Conservation (phyloP, 2,329 filamentous ascomycete genomes). For the Botrytis pseudocinerea region DNA sequence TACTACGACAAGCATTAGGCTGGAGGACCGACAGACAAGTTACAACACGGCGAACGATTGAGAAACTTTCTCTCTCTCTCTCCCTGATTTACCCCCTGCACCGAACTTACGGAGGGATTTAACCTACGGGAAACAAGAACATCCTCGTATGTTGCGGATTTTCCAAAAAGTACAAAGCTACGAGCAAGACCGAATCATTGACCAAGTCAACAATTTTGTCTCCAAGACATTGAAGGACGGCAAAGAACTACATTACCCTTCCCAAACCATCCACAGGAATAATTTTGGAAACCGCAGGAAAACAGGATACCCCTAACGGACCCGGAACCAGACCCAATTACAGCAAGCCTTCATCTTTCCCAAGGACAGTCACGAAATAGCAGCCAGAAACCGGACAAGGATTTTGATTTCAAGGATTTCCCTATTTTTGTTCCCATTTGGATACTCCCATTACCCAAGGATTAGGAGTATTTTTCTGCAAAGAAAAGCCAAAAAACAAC, state of each 20-base stretch:
- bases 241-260: not conserved
- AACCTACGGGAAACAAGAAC: constrained; percentile 9
- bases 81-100: constrained; percentile 5
- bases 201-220: constrained; percentile 16
- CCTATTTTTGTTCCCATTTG: not conserved
- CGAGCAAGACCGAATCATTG: constrained; percentile 13
- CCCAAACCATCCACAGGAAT: constrained; percentile 11
- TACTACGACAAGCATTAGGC: constrained; percentile 17
- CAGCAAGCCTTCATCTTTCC: not conserved
- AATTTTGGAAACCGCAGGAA: constrained; percentile 2
- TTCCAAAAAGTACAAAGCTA: constrained; percentile 21
- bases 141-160: constrained; percentile 17
- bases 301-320: constrained; percentile 6
- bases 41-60: constrained; percentile 2
- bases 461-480: constrained; percentile 2
- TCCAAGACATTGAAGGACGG: constrained; percentile 4
- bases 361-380: constrained; percentile 3
- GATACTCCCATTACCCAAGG: constrained; percentile 10
- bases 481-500: not conserved
- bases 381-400: constrained; percentile 17
- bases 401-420: constrained; percentile 9
- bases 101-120: constrained; percentile 7
- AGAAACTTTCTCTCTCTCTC: not conserved
- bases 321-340: not conserved
- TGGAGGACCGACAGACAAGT: constrained; percentile 7